phyloP scores from a whole-genome alignment of 768 basidiomycete genomes.

The Leucosporidium scottii region DNA sequence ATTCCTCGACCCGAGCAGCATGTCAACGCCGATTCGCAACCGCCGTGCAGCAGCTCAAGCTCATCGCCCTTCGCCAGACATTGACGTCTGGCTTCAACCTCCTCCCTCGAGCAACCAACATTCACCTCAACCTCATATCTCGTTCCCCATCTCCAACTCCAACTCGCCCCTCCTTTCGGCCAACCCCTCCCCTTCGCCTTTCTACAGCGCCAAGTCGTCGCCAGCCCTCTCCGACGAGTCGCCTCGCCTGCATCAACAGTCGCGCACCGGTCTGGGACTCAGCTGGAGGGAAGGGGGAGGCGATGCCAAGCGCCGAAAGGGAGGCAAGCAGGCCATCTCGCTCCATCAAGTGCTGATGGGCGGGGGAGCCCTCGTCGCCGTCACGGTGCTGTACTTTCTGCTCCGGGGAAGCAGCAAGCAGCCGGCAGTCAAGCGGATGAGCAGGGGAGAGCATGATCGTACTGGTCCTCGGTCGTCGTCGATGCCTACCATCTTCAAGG shows the following conservation, averaged over 20 bases:
- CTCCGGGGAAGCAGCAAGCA: constrained; percentile 1
- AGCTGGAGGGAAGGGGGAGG: constrained; percentile 29
- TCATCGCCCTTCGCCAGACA: too few species aligned
- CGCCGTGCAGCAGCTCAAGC: neutral
- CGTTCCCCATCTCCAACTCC: constrained; percentile 15
- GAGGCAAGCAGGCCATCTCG: constrained; percentile 8
- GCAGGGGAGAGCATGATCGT: too few species aligned
- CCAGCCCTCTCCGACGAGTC: neutral
- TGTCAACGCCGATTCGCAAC: neutral
- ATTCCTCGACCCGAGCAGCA: constrained; percentile 11
- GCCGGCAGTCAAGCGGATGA: too few species aligned
- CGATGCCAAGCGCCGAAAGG: constrained; percentile 14
- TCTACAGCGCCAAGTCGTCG: neutral
- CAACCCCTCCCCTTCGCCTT: neutral
- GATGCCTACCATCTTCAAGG: too few species aligned
- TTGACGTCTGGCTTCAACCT: constrained; percentile 23
- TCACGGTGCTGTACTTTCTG: constrained; percentile 7
- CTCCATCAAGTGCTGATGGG: constrained; percentile 8
- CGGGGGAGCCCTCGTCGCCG: constrained; percentile 8
- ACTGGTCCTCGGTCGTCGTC: too few species aligned
- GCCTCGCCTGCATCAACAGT: neutral
- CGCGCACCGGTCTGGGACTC: constrained; percentile 1
- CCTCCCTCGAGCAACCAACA: neutral
- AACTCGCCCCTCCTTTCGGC: constrained; percentile 13
- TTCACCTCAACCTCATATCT: constrained; percentile 13